Evolutionary conservation across 2,329 filamentous ascomycete species (phyloP).

Genomic region (Penicillium sp.): DNA sequence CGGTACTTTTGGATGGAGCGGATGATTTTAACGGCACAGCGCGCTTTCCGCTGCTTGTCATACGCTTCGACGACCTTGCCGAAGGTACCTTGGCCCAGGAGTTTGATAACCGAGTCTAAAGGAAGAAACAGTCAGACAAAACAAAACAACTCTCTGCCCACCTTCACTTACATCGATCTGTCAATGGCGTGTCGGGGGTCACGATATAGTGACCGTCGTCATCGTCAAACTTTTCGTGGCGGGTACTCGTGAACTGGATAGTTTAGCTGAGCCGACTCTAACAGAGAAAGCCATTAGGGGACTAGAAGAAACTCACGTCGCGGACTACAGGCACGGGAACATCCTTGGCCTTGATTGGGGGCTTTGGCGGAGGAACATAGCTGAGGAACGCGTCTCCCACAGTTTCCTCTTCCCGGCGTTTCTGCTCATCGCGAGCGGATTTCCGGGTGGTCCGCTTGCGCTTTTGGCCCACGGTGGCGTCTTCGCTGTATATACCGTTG

Average conservation of each 20-base stretch:
- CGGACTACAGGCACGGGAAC: constrained; percentile 62
- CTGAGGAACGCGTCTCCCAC: constrained; percentile 69
- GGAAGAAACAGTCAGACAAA: constrained; percentile 16
- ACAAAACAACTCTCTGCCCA: neutral
- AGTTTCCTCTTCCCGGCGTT: constrained; percentile 70
- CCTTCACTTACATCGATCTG: constrained; percentile 76
- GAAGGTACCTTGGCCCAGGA: constrained; percentile 95
- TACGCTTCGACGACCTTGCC: constrained; percentile 95
- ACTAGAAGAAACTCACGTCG: constrained; percentile 51
- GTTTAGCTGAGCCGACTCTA: neutral
- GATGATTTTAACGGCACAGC: constrained; percentile 97
- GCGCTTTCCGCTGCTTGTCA: constrained; percentile 71
- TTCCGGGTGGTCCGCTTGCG: constrained; percentile 79
- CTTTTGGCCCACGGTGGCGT: constrained; percentile 75
- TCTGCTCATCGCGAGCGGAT: constrained; percentile 77
- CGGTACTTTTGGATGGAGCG: constrained; percentile 97
- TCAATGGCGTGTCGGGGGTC: constrained; percentile 78
- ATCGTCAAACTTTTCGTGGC: constrained; percentile 78
- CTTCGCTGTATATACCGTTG: constrained; percentile 63
- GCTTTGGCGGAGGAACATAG: constrained; percentile 83
- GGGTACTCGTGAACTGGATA: constrained; percentile 46
- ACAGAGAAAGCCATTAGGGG: neutral
- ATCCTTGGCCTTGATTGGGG: constrained; percentile 84
- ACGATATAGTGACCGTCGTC: constrained; percentile 98
- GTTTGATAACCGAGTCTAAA: constrained; percentile 78